Base-by-base conservation (phyloP, 148 eudicot species). In the Linanthus parryae region DNA sequence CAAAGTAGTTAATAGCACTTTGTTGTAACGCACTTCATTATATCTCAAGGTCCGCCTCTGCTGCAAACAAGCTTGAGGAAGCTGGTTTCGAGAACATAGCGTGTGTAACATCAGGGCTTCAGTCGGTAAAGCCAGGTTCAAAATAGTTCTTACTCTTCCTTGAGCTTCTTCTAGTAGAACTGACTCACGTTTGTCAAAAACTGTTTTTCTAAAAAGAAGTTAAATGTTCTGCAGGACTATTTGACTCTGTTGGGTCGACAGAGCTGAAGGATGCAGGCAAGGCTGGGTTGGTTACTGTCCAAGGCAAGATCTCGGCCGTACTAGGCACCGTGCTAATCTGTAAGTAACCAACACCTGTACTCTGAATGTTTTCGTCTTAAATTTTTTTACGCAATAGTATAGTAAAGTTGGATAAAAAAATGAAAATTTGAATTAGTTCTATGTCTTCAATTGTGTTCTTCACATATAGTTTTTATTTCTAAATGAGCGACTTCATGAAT, bases 261-360 rank as follows among this genome's bases (percentile, higher is more conserved):
- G 95, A 87, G 70, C 65, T 91, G 41, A 80, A 91, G 75, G 68
- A 91, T 66, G 98, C 98, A 27, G 98, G 98, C 38, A 91, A 91
- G 65, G 98, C 87, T 44, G 98, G 98, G 52, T 65, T 91, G 34
- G 77, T 91, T 54, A 73, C 74, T 14, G 35, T 91, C 46, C 98
- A 91, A 51, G 98, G 98, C 69, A 81, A 91, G 72, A 91, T 91
- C 49, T 91, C 98, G 0, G 90, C 79, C 28, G 87, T 91, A 3
- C 75, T 83, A n/a, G 98, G 96, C 53, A 91, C 98, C 23, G 71
- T 86, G 67, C 98, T 91, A 38, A 53, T 91, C 56, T 75, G 98
- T 91, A 70, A 86, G 96, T 63, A n/a, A n/a, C n/a, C n/a, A n/a
- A n/a, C n/a, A n/a, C n/a, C n/a, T n/a, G n/a, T n/a, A n/a, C n/a